Percentiles rank a stretch among this genome's conserved stretches.
Evolutionary conservation across 768 basidiomycete species (phyloP).

Genomic region (Leccinum truebloodii): DNA sequence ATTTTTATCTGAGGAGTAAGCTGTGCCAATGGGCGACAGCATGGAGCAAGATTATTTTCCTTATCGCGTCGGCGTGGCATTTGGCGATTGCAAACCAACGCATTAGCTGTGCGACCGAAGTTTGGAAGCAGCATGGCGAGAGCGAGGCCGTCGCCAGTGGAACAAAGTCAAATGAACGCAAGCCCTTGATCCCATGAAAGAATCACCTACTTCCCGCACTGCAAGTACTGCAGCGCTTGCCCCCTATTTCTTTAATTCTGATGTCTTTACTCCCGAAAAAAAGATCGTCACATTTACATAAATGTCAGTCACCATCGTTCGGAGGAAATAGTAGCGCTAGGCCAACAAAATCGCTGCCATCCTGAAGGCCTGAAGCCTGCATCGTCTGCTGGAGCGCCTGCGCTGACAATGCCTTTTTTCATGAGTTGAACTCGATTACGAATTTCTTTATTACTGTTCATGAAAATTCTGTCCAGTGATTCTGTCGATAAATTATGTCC

Average conservation of each 20-base stretch:
- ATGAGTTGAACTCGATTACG: not conserved
- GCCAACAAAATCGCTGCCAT: slow-evolving; percentile 4
- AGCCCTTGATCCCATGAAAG: not conserved
- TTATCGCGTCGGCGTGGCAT: not conserved
- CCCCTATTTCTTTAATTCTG: not conserved
- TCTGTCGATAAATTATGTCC: not conserved
- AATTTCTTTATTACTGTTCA: not conserved
- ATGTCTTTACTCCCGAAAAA: not conserved
- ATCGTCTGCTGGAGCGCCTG: not conserved
- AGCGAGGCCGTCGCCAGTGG: not conserved
- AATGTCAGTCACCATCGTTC: not conserved
- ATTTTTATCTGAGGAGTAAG: slow-evolving; percentile 8
- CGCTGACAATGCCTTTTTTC: not conserved
- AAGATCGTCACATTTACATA: not conserved
- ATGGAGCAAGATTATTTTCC: not conserved
- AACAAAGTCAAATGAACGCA: not conserved
- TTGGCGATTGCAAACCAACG: not conserved
- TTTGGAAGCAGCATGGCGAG: slow-evolving; percentile 2
- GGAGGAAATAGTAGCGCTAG: not conserved
- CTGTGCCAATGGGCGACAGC: slow-evolving; percentile 14
- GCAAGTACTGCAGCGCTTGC: not conserved
- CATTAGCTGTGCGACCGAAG: slow-evolving; percentile 1
- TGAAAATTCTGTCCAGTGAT: not conserved
- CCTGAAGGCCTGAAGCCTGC: not conserved
- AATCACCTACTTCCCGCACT: not conserved